Evolutionary conservation across 495 filamentous ascomycete genomes (phyloP), one percentile per base, ranked within the genome.

Genomic region (Trichoderma orchidacearum): DNA sequence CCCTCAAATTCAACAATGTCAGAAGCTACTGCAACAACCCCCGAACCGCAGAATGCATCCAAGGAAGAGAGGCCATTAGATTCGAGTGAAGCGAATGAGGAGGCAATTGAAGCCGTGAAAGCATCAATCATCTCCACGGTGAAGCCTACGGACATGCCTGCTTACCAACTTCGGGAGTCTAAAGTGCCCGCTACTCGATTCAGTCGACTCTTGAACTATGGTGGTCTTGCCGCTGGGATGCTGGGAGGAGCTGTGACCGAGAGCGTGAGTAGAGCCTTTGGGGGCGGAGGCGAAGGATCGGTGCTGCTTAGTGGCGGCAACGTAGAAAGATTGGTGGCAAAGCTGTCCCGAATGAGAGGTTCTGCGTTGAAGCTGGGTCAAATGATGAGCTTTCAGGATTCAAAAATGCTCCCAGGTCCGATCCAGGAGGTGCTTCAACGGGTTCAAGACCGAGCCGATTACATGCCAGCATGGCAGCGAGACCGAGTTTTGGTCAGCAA

Each of bases 361-460:
- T 94, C 93, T n/a, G 93, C 93, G 41, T 72, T 98, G n/a, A 98
- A 98, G 69, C 71, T 98, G 5, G 93, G 93, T 4, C 93, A 98
- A 70, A 90, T 98, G 86, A 85, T 98, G 72, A 93, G 87, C 63
- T 90, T 98, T 64, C 93, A 98, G 82, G 91, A 98, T 68, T 82
- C 87, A n/a, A 96, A 95, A 65, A 87, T 97, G 85, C 80, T 98
- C 0, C 93, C 93, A 4, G 81, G 78, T 2, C 80, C 86, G 0
- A 88, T 98, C 29, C 83, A 89, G 54, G 79, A 90, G 61, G 88
- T 98, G 30, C 76, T 98, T 17, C 88, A 93, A 64, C 84, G 93
- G 1, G 94, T 98, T 0, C 93, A 98, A 67, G 94, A 98, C 69
- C 86, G 87, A 51, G 93, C 93, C 23, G 93, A 98, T 67, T 98